phyloP scores from a whole-genome alignment of 305 asterid species.

The Solanum hybrid region DNA sequence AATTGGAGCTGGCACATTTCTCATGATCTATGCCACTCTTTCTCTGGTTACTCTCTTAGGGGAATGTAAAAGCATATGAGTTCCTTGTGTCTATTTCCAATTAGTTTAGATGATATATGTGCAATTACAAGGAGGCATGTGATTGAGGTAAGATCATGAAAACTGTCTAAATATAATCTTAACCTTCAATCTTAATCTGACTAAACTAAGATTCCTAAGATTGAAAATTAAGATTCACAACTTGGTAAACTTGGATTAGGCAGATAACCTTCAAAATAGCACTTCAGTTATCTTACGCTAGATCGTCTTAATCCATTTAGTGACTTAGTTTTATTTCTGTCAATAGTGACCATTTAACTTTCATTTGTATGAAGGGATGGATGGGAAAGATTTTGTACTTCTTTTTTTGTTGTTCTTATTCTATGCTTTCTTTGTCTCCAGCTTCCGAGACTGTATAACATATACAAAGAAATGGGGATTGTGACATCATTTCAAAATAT shows the following conservation, averaged over 20 bases:
- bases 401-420: conserved; percentile 12
- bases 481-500: conserved; percentile 97
- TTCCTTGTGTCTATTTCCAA: not conserved
- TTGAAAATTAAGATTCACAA: not conserved
- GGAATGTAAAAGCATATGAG: not conserved
- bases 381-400: not conserved
- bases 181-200: not conserved
- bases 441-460: conserved; percentile 94
- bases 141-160: not conserved
- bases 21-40: not conserved
- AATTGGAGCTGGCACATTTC: not conserved
- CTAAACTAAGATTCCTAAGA: not conserved
- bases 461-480: conserved; percentile 97
- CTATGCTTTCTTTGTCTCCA: conserved; percentile 26
- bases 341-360: not conserved
- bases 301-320: not conserved
- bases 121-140: not conserved
- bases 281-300: not conserved
- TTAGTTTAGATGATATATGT: not conserved
- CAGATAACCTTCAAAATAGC: not conserved
- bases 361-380: not conserved
- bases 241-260: not conserved
- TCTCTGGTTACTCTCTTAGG: not conserved
- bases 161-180: not conserved
- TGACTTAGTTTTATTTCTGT: not conserved